Evolutionary conservation across 306 rosid genomes (phyloP).

Genomic region (Oemleria cerasiformis): DNA sequence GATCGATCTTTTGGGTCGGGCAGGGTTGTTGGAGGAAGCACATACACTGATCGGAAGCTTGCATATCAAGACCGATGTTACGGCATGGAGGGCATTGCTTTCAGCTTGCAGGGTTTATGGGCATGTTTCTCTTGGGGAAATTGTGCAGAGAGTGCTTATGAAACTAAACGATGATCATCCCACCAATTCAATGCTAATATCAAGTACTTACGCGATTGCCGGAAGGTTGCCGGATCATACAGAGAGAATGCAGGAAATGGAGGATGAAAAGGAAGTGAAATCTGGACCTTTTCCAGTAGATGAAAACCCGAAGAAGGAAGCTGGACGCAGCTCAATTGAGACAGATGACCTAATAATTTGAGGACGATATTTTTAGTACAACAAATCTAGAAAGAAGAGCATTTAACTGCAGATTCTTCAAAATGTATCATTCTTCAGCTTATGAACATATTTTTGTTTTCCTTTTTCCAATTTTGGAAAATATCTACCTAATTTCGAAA

Average conservation of each 20-base stretch:
- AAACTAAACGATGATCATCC: constrained; percentile 52
- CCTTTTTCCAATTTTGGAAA: constrained; percentile 5
- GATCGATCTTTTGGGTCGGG: constrained; percentile 71
- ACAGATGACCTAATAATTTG: background rate
- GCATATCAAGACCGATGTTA: constrained; percentile 52
- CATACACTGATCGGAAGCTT: constrained; percentile 50
- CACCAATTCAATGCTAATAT: constrained; percentile 61
- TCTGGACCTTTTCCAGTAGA: constrained; percentile 13
- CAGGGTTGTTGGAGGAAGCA: constrained; percentile 72
- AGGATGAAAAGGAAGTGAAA: constrained; percentile 32
- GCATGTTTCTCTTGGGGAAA: constrained; percentile 47
- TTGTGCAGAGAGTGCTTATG: constrained; percentile 43
- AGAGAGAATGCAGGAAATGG: constrained; percentile 28
- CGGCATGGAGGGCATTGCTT: constrained; percentile 72
- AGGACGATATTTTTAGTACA: background rate
- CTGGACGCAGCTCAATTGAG: constrained; percentile 59
- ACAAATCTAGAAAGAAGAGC: background rate
- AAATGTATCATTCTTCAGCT: background rate
- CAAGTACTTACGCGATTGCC: constrained; percentile 56
- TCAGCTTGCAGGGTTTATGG: constrained; percentile 68
- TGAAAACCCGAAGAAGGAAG: constrained; percentile 45
- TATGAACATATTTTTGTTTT: background rate
- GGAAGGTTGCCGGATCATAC: constrained; percentile 58
- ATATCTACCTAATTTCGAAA: constrained; percentile 4
- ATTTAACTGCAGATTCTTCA: constrained; percentile 1